phyloP scores from a whole-genome alignment of 192 early-diverging fungal genomes.

The Piromyces finnis region DNA sequence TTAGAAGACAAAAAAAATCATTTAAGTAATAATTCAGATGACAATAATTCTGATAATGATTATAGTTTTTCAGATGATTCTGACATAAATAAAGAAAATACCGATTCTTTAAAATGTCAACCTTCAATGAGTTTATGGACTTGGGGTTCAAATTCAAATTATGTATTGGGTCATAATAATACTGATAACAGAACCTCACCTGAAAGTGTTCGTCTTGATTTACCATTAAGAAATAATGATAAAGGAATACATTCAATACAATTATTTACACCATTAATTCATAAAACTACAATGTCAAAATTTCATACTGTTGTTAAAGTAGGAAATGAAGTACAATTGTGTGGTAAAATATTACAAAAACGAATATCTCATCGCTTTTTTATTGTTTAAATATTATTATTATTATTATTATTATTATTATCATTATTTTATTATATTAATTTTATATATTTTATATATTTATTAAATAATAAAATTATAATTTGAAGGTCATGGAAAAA shows the following conservation, averaged over 20 bases:
- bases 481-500: not conserved
- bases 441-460: too few species aligned
- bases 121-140: constrained; percentile 24
- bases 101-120: not conserved
- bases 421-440: too few species aligned
- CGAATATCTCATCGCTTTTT: too few species aligned
- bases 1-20: not conserved
- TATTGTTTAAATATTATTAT: too few species aligned
- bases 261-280: constrained; percentile 9
- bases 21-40: not conserved
- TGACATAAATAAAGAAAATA: not conserved
- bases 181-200: constrained; percentile 42
- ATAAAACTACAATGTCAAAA: constrained; percentile 37
- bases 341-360: too few species aligned
- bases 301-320: constrained; percentile 33
- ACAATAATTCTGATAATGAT: not conserved
- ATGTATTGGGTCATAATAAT: constrained; percentile 42
- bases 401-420: too few species aligned
- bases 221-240: constrained; percentile 6
- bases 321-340: not conserved
- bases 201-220: constrained; percentile 31
- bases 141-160: constrained; percentile 58
- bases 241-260: constrained; percentile 4
- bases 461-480: not conserved
- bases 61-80: not conserved